Conservation (phyloP, 768 basidiomycete species). For the Lactarius indigo region DNA sequence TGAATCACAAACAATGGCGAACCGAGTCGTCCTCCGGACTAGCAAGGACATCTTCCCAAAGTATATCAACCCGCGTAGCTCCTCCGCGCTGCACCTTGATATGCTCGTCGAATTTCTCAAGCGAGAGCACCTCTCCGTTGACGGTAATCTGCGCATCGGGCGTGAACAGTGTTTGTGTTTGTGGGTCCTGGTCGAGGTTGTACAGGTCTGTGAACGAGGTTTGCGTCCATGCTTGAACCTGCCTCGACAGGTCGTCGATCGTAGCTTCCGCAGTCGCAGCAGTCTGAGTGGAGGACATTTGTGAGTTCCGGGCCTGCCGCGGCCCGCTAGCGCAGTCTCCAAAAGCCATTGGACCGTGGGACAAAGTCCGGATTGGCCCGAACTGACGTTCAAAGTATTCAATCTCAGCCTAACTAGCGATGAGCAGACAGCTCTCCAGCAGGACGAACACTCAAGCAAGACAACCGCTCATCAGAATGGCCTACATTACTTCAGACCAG, state of each 20-base stretch:
- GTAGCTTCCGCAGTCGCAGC: background rate
- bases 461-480: background rate
- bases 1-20: background rate
- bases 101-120: background rate
- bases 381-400: too few relatives aligned
- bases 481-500: background rate
- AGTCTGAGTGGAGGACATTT: background rate
- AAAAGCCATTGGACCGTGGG: background rate
- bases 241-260: background rate
- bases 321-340: background rate
- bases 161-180: background rate
- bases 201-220: background rate
- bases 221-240: constrained; percentile 1
- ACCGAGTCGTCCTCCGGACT: background rate
- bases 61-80: background rate
- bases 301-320: background rate
- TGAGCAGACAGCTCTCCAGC: background rate
- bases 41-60: background rate
- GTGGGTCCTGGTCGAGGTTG: background rate
- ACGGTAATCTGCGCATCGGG: background rate
- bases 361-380: too few relatives aligned
- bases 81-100: background rate
- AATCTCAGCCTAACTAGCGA: too few relatives aligned
- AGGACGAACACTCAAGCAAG: background rate
- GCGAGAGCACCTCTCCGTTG: background rate